Evolutionary conservation across 2,329 filamentous ascomycete genomes (phyloP), one percentile per base, ranked within the genome.

Genomic region (Penicillium frequentans): DNA sequence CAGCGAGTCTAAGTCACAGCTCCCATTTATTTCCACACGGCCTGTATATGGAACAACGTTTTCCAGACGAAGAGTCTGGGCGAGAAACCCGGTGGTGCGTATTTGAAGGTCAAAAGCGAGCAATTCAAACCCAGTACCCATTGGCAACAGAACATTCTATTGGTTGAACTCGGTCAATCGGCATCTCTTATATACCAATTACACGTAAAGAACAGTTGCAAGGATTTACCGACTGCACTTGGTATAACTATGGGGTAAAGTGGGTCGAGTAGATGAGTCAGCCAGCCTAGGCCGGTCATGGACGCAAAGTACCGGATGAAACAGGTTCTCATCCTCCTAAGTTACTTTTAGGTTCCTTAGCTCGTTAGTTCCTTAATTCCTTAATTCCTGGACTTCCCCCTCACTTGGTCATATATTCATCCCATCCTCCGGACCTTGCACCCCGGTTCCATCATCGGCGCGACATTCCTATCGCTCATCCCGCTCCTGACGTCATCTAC

Each of bases 401-500:
- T 23, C 39, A 21, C 39, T 42, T 42, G 8, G n/a, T 39, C n/a
- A 39, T 39, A 31, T 31, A 33, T 39, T 39, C 35, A 39, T 39
- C 35, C 5, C 35, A 10, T 39, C 7, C 35, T n/a, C 29, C 29
- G n/a, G n/a, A 39, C 9, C 9, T 19, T 10, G 23, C 19, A 19
- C n/a, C n/a, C 13, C 16, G 10, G 14, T 42, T 42, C 11, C 21
- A 14, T 3, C 19, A n/a, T 42, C n/a, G 10, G n/a, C 39, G 19
- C 39, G 19, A 7, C 19, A 23, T 42, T 42, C 10, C 39, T 19
- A 33, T 33, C 27, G 45, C 44, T 49, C 43, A 35, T 49, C 29
- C 24, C 44, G 35, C 55, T 39, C 60, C 47, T 67, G 65, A 67
- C 64, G 65, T 67, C 64, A 67, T 64, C 54, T 54, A 49, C 57